These are phyloP conservation scores for Aspergillus ruber DNA, from an alignment of 2,329 filamentous ascomycete genomes.

Conservation along the genomic window DNA sequence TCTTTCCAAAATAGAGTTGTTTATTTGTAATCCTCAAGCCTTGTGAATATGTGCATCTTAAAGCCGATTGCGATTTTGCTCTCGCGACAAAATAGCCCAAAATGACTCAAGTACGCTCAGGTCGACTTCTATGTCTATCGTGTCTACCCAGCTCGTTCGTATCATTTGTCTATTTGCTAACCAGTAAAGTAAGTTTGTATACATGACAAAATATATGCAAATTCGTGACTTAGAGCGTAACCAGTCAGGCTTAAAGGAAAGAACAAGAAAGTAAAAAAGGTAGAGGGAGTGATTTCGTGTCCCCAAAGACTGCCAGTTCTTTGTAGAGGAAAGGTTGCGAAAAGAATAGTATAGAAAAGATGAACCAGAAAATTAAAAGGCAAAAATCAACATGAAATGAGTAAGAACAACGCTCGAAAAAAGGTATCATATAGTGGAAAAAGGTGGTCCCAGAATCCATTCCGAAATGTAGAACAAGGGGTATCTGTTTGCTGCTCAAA, in stretches of 20 bases:
- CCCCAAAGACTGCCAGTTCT: slow-evolving; percentile 31
- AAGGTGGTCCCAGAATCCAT: too few species aligned
- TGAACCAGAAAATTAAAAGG: slow-evolving; percentile 15
- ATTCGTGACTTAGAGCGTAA: slow-evolving; percentile 17
- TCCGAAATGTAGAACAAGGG: not conserved
- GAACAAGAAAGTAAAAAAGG: too few species aligned
- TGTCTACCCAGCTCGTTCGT: not conserved
- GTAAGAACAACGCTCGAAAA: not conserved
- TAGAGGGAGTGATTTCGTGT: slow-evolving; percentile 20
- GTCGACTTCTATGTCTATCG: too few species aligned
- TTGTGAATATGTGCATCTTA: too few species aligned
- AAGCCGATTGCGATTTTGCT: too few species aligned
- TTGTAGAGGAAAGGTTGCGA: slow-evolving; percentile 20
- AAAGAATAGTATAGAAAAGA: slow-evolving; percentile 9
- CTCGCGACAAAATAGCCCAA: too few species aligned
- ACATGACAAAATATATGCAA: slow-evolving; percentile 15
- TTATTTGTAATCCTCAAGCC: too few species aligned
- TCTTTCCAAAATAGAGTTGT: too few species aligned
- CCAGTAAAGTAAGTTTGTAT: slow-evolving; percentile 8
- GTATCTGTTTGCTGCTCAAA: not conserved
- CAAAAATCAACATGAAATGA: slow-evolving; percentile 11
- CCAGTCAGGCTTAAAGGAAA: slow-evolving; percentile 6
- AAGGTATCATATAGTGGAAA: not conserved
- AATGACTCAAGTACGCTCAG: too few species aligned
- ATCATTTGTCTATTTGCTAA: not conserved